Evolutionary conservation across 2,329 filamentous ascomycete species (phyloP).

Genomic region (Penicillium sp.): DNA sequence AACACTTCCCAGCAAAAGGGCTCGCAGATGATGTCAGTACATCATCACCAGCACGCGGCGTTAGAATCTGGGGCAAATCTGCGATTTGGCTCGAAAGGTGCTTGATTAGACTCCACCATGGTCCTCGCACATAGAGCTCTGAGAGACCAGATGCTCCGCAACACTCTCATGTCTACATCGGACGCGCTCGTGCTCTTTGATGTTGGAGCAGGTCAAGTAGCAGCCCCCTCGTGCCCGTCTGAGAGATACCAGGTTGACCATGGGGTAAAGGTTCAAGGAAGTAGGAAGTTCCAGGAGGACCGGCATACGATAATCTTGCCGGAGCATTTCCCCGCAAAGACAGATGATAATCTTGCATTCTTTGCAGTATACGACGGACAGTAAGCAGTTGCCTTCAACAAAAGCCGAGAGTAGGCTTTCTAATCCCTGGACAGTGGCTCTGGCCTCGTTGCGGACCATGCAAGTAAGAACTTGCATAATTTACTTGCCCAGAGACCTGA

Average conservation of each 20-base stretch:
- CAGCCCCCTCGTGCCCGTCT: neutral
- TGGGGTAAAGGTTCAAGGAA: slow-evolving; percentile 37
- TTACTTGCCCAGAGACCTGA: slow-evolving; percentile 39
- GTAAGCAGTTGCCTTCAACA: slow-evolving; percentile 30
- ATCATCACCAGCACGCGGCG: slow-evolving; percentile 31
- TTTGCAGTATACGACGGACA: slow-evolving; percentile 47
- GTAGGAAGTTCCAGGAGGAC: slow-evolving; percentile 40
- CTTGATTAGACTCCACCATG: slow-evolving; percentile 10
- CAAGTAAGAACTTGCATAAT: slow-evolving; percentile 35
- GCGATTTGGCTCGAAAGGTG: neutral
- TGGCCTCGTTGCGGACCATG: slow-evolving; percentile 41
- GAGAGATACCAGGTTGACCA: slow-evolving; percentile 9
- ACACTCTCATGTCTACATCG: slow-evolving; percentile 32
- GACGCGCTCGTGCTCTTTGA: slow-evolving; percentile 40
- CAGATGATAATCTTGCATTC: slow-evolving; percentile 38
- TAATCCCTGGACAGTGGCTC: slow-evolving; percentile 35
- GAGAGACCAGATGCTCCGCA: slow-evolving; percentile 31
- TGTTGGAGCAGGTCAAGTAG: slow-evolving; percentile 39
- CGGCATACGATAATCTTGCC: slow-evolving; percentile 38
- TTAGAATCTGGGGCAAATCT: neutral
- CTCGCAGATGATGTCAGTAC: slow-evolving; percentile 38
- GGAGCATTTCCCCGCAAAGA: slow-evolving; percentile 37
- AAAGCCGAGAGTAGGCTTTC: neutral
- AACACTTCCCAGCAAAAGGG: neutral
- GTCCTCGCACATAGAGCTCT: slow-evolving; percentile 24